A percentile compares a stretch with the other conserved stretches of the same genome.
Evolutionary conservation across 1,284 basidiomycete genomes (phyloP).

Genomic region (Sphagnurus paluster): DNA sequence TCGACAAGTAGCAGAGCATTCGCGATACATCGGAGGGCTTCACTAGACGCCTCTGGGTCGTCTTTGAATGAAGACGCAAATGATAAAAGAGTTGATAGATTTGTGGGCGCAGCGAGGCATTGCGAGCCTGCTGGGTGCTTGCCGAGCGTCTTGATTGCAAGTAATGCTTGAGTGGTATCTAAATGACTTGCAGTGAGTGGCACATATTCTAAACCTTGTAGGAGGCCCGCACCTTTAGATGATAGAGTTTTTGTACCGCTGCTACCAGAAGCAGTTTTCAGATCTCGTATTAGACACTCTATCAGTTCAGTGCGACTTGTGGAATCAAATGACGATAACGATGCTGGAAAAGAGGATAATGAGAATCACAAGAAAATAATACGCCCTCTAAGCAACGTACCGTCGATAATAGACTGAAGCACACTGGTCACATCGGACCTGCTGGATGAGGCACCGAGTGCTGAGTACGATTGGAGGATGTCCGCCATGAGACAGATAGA

Average conservation of each 20-base stretch:
- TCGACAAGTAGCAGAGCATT: slow-evolving; percentile 74
- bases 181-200: slow-evolving; percentile 9
- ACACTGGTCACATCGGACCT: slow-evolving; percentile 45
- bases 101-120: slow-evolving; percentile 53
- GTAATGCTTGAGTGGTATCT: slow-evolving; percentile 66
- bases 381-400: slow-evolving; percentile 28
- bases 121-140: slow-evolving; percentile 70
- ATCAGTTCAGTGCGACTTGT: slow-evolving; percentile 50
- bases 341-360: slow-evolving; percentile 27
- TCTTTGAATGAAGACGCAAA: slow-evolving; percentile 54
- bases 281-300: slow-evolving; percentile 58
- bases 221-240: slow-evolving; percentile 44
- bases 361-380: neutral
- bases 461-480: slow-evolving; percentile 42
- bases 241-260: slow-evolving; percentile 38
- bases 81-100: slow-evolving; percentile 52
- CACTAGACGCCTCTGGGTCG: slow-evolving; percentile 59
- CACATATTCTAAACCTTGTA: slow-evolving; percentile 3
- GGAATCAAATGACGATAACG: slow-evolving; percentile 45
- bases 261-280: slow-evolving; percentile 34
- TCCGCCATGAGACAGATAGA: slow-evolving; percentile 27
- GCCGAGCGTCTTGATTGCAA: slow-evolving; percentile 75
- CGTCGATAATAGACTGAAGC: slow-evolving; percentile 48
- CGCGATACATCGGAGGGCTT: slow-evolving; percentile 74
- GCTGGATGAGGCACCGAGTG: slow-evolving; percentile 45